Evolutionary conservation across 2,329 filamentous ascomycete genomes (phyloP).

Genomic region (Pleomassaria siparia): DNA sequence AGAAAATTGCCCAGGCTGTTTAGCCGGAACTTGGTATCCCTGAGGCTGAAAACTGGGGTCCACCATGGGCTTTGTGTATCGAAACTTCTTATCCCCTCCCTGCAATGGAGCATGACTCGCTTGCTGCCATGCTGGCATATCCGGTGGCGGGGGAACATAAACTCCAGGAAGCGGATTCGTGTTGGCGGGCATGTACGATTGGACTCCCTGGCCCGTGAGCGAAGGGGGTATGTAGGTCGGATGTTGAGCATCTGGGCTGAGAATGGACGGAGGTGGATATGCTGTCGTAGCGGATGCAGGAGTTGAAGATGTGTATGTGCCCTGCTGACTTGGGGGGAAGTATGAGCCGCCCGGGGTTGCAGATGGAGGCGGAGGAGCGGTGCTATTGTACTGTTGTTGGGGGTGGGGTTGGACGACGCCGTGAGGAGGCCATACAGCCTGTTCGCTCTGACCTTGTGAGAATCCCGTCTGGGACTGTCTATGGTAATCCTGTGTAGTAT

Average conservation of each 20-base stretch:
- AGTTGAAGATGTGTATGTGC: constrained; percentile 15
- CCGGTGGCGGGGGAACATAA: constrained; percentile 40
- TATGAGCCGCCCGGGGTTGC: constrained; percentile 35
- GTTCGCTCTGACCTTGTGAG: constrained; percentile 23
- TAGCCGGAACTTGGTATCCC: constrained; percentile 17
- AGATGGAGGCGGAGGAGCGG: constrained; percentile 33
- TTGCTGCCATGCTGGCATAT: constrained; percentile 41
- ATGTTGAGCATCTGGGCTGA: constrained; percentile 37
- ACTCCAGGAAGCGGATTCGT: constrained; percentile 39
- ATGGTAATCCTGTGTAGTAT: constrained; percentile 12
- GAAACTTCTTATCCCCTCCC: constrained; percentile 32
- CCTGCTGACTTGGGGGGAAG: constrained; percentile 27
- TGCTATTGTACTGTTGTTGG: constrained; percentile 31
- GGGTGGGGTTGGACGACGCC: constrained; percentile 13
- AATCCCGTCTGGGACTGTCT: constrained; percentile 22
- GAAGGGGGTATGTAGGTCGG: constrained; percentile 37
- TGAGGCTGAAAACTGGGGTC: constrained; percentile 29
- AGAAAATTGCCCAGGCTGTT: constrained; percentile 8
- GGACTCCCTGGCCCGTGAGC: constrained; percentile 34
- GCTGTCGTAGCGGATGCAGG: constrained; percentile 20
- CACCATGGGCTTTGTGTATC: constrained; percentile 31
- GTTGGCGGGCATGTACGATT: constrained; percentile 37
- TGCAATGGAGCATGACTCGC: constrained; percentile 39
- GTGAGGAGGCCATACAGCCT: constrained; percentile 12
- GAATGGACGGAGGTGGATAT: constrained; percentile 22